Evolutionary conservation across 2,329 filamentous ascomycete genomes (phyloP), one percentile per base, ranked within the genome.

Genomic region (Aspergillus puulaauensis): DNA sequence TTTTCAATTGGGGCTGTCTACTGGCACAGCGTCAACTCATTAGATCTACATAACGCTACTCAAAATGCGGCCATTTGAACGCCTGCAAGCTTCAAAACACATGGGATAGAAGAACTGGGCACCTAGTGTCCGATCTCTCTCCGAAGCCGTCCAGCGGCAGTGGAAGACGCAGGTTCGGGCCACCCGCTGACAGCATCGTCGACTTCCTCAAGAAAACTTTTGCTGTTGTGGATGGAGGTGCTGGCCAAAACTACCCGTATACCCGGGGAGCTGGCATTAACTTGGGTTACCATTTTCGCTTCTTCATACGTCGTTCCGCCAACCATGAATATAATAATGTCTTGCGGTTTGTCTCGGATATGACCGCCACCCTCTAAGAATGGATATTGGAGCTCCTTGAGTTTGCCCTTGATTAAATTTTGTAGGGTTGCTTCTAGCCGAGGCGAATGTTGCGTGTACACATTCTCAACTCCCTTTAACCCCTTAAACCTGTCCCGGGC

Each of bases 371-470:
- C 91, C 66, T 98, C 95, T 5, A 98, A 85, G 70, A 98, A 99
- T 0, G 95, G 96, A 70, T 96, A 98, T 61, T 95, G 86, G 63
- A 92, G 85, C 68, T 96, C 91, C 67, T 87, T 89, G 58, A 99
- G 77, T 31, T 90, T 86, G 0, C 95, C 96, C 71, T 96, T 97
- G 78, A 98, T 93, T 52, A 99, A 80, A 66, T 93, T 93, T 71
- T 97, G 93, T 17, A 99, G 78, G 0, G 92, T 98, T 23, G 85
- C 84, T 73, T 97, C 93, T 15, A 99, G 76, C 21, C 91, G 83
- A 0, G 96, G 92, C 6, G 91, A 96, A 74, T 99, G 95, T 73
- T 99, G 96, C 0, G 95, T 99, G 73, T 99, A 99, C 27, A 99
- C 95, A 67, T 99, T 99, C 73, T 99, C 96, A 1, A 99, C 95